Percentiles rank a stretch among this genome's conserved stretches.
Evolutionary conservation across 768 basidiomycete species (phyloP).

Genomic region (Pleurotus djamor): DNA sequence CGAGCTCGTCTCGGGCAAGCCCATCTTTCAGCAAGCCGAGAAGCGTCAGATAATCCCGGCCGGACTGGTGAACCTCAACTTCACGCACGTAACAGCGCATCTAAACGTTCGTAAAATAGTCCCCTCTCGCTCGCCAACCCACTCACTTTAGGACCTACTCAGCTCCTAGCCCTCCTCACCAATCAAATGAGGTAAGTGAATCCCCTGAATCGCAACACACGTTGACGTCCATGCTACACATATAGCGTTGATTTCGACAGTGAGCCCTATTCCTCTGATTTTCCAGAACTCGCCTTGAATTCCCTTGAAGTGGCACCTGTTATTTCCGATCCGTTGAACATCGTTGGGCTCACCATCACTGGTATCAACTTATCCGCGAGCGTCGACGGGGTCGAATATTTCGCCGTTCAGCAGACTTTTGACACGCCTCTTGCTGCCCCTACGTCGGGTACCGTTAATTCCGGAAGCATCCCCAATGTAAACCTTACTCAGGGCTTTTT

Average conservation of each 20-base stretch:
- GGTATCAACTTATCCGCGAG: neutral
- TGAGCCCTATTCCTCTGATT: neutral
- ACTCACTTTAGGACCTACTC: neutral
- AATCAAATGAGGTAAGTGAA: neutral
- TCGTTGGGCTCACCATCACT: neutral
- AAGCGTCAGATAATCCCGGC: neutral
- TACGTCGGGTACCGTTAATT: neutral
- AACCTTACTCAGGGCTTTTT: neutral
- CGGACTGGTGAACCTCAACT: neutral
- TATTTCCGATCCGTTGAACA: neutral
- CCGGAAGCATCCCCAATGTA: neutral
- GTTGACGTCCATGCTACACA: neutral
- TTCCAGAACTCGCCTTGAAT: neutral
- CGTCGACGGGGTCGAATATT: neutral
- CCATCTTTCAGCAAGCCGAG: neutral
- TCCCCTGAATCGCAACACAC: neutral
- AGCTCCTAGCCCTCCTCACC: neutral
- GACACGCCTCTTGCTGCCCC: slow-evolving; percentile 1
- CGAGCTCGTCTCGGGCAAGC: neutral
- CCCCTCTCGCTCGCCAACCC: neutral
- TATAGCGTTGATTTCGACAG: neutral
- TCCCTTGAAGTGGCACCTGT: neutral
- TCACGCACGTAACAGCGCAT: neutral
- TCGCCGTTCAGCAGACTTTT: neutral
- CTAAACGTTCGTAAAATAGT: neutral